Percentiles rank a stretch among this genome's conserved stretches.
Evolutionary conservation across 108 stramenopile genomes (phyloP).

Genomic region (Skeletonema grethae): DNA sequence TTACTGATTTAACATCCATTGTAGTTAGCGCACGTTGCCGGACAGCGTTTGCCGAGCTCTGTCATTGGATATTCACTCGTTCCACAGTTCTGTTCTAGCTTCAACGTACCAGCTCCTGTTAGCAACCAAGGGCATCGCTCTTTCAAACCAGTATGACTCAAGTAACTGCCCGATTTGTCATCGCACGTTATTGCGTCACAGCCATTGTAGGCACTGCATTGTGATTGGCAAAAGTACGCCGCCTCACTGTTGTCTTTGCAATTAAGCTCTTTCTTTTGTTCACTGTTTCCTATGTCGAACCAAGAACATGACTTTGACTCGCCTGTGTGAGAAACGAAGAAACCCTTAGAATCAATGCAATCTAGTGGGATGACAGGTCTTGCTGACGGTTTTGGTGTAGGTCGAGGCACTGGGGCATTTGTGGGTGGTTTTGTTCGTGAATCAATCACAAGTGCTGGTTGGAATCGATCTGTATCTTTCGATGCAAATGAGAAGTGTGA

Average conservation of each 20-base stretch:
- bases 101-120: slow-evolving; percentile 32
- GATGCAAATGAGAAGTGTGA: slow-evolving; percentile 33
- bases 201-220: slow-evolving; percentile 40
- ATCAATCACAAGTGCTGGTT: slow-evolving; percentile 38
- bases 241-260: slow-evolving; percentile 27
- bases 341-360: slow-evolving; percentile 30
- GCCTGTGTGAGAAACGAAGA: slow-evolving; percentile 29
- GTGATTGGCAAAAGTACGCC: slow-evolving; percentile 28
- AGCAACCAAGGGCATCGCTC: slow-evolving; percentile 37
- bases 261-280: slow-evolving; percentile 35
- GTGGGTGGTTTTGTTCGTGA: slow-evolving; percentile 26
- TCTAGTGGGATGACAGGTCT: slow-evolving; percentile 18
- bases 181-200: slow-evolving; percentile 27
- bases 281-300: slow-evolving; percentile 32
- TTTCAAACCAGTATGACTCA: slow-evolving; percentile 35
- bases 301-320: slow-evolving; percentile 39
- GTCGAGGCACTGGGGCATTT: slow-evolving; percentile 13
- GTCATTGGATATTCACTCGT: slow-evolving; percentile 21
- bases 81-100: slow-evolving; percentile 41
- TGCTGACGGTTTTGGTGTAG: slow-evolving; percentile 7
- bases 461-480: slow-evolving; percentile 29
- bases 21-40: slow-evolving; percentile 35
- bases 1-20: slow-evolving; percentile 22
- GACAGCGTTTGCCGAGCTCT: slow-evolving; percentile 39
- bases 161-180: slow-evolving; percentile 33